These are phyloP conservation scores for Phytophthora podocarpi DNA, from an alignment of 352 stramenopile species.

Conservation along the genomic window DNA sequence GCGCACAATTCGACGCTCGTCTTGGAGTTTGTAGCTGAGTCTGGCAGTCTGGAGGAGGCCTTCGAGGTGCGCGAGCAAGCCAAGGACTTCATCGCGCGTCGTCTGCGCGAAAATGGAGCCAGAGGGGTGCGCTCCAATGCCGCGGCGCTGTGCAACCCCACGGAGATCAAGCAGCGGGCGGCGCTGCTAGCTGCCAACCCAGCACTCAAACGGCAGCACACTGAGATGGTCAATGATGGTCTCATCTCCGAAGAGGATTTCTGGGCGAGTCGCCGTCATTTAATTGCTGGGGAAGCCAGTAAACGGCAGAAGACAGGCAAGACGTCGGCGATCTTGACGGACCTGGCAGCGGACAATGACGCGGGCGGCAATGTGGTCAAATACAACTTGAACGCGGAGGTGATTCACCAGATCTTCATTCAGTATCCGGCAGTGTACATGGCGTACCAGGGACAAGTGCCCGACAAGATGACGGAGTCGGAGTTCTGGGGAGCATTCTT, in stretches of 20 bases:
- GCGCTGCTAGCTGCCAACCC: slow-evolving; percentile 73
- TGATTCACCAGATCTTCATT: slow-evolving; percentile 92
- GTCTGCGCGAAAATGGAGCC: slow-evolving; percentile 52
- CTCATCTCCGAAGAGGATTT: slow-evolving; percentile 89
- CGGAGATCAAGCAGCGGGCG: slow-evolving; percentile 86
- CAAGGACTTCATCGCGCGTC: slow-evolving; percentile 68
- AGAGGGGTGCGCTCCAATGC: slow-evolving; percentile 44
- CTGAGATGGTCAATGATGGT: slow-evolving; percentile 87
- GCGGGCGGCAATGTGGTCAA: slow-evolving; percentile 81
- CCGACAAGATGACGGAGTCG: slow-evolving; percentile 89
- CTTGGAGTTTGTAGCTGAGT: slow-evolving; percentile 66
- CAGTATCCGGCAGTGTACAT: slow-evolving; percentile 88
- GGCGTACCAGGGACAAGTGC: slow-evolving; percentile 84
- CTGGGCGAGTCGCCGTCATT: slow-evolving; percentile 81
- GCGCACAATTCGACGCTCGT: slow-evolving; percentile 68
- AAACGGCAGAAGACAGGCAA: slow-evolving; percentile 88
- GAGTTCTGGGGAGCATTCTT: slow-evolving; percentile 91
- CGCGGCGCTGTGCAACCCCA: slow-evolving; percentile 65
- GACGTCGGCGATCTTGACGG: slow-evolving; percentile 84
- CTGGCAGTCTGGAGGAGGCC: slow-evolving; percentile 57
- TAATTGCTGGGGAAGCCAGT: slow-evolving; percentile 83
- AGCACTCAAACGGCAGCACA: slow-evolving; percentile 85
- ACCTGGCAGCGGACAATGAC: slow-evolving; percentile 77
- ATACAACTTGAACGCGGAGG: slow-evolving; percentile 89
- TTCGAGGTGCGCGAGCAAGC: slow-evolving; percentile 74